Evolutionary conservation across 2,329 filamentous ascomycete species (phyloP), one percentile per base, ranked within the genome.

Genomic region (Ascochyta viciae-villosae): DNA sequence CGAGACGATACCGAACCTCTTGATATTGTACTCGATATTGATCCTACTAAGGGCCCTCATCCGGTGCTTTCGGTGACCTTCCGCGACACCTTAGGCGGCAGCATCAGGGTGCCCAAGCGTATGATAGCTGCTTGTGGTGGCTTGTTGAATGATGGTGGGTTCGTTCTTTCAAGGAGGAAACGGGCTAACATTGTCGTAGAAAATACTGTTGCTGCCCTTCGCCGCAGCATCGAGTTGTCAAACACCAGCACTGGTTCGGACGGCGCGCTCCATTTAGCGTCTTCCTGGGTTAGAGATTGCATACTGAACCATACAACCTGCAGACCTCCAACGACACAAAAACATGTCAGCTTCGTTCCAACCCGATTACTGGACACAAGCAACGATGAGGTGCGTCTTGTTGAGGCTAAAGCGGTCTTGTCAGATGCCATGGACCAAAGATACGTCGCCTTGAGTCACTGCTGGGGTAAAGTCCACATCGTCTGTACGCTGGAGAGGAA

Each of bases 361-460:
- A 31, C 29, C 29, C 29, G 29, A 13, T 13, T 31, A 15, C 29
- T 31, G 4, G 29, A 31, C 29, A 31, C 29, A 3, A 31, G 29
- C 12, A 31, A 31, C 12, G 12, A 31, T 31, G 29, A 31, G 13
- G 29, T 31, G 29, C 29, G 29, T 31, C 29, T 31, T 15, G 12
- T 31, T 15, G 29, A 31, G 29, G 6, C 29, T 31, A 31, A 31
- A 31, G 10, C 29, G 29, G 12, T 31, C 29, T 10, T 35, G 5
- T 15, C 19, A n/a, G n/a, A 50, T 6, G 12, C 13, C 16, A 12
- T 39, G 4, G 58, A 61, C 15, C 55, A 58, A 23, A 44, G 27
- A 33, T 67, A 63, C 33, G 26, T 67, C 8, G 57, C 62, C 6
- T 57, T 71, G 9, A 67, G 63, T 24, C 64, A 71, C 45, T 68